Percentiles rank a stretch among this genome's conserved stretches.
phyloP scores from a whole-genome alignment of 2,329 filamentous ascomycete genomes.

The Tolypocladium amazonense region DNA sequence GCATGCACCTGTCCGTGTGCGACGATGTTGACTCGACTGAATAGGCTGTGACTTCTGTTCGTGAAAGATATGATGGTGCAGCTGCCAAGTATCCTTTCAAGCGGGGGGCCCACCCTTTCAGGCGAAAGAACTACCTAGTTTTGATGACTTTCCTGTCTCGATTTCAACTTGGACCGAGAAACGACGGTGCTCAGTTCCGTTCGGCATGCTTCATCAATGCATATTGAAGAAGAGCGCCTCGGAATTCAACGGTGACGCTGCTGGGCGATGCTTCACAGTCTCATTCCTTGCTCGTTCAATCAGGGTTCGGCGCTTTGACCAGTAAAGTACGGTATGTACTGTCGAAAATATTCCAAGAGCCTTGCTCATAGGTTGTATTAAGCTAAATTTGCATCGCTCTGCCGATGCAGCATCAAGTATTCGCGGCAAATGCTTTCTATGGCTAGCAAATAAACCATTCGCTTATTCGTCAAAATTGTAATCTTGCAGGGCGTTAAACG shows the following conservation, averaged over 20 bases:
- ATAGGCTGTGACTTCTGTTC: neutral
- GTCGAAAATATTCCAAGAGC: neutral
- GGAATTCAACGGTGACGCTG: too few species aligned
- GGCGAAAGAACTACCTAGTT: too few species aligned
- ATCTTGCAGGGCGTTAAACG: neutral
- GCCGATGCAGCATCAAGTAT: neutral
- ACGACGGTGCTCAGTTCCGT: too few species aligned
- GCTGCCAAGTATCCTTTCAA: too few species aligned
- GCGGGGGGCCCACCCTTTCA: too few species aligned
- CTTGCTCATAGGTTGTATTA: neutral
- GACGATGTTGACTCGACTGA: neutral
- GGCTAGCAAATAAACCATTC: neutral
- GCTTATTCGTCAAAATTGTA: neutral
- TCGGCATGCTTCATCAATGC: too few species aligned
- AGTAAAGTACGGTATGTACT: too few species aligned
- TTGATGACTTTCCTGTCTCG: too few species aligned
- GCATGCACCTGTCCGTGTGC: neutral
- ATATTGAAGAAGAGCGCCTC: too few species aligned
- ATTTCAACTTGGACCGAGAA: too few species aligned
- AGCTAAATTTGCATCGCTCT: neutral
- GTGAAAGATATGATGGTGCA: neutral
- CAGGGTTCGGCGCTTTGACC: neutral
- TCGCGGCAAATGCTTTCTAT: neutral
- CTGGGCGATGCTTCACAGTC: too few species aligned
- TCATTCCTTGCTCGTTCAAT: too few species aligned